Conservation (phyloP, 768 basidiomycete genomes). For the Tricholoma sp. region DNA sequence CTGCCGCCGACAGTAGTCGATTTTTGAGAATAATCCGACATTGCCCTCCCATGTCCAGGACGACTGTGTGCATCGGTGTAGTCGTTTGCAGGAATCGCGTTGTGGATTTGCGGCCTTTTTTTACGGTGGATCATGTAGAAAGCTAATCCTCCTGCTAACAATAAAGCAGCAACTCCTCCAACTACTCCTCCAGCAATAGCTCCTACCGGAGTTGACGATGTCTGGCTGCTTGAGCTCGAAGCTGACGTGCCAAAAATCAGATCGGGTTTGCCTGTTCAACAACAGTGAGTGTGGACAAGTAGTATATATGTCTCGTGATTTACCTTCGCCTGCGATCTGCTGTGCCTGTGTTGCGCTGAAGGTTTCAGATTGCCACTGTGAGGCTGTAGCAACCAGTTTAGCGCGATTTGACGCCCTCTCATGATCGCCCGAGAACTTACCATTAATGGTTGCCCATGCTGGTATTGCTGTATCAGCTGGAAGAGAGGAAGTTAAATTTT, state of each 20-base stretch:
- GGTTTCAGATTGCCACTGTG: conserved; percentile 22
- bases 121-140: conserved; percentile 21
- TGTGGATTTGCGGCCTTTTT: conserved; percentile 6
- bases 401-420: not conserved
- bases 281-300: not conserved
- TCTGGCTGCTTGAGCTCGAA: conserved; percentile 5
- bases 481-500: conserved; percentile 16
- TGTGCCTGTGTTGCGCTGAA: conserved; percentile 28
- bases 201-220: conserved; percentile 24
- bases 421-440: conserved; percentile 32
- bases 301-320: not conserved
- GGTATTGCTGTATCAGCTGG: conserved; percentile 33
- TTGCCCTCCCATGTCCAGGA: conserved; percentile 8
- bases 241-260: conserved; percentile 9
- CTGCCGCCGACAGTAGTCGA: conserved; percentile 9
- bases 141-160: conserved; percentile 20
- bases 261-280: conserved; percentile 25
- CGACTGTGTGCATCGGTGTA: not conserved
- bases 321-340: conserved; percentile 23
- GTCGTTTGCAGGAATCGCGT: not conserved
- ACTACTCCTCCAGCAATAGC: conserved; percentile 43
- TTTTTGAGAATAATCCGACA: conserved; percentile 18
- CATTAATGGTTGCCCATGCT: conserved; percentile 39
- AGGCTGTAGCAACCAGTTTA: conserved; percentile 24
- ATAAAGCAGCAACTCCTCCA: conserved; percentile 33